Evolutionary conservation across 2,329 filamentous ascomycete genomes (phyloP), one percentile per base, ranked within the genome.

Genomic region (Monilinia aucupariae): DNA sequence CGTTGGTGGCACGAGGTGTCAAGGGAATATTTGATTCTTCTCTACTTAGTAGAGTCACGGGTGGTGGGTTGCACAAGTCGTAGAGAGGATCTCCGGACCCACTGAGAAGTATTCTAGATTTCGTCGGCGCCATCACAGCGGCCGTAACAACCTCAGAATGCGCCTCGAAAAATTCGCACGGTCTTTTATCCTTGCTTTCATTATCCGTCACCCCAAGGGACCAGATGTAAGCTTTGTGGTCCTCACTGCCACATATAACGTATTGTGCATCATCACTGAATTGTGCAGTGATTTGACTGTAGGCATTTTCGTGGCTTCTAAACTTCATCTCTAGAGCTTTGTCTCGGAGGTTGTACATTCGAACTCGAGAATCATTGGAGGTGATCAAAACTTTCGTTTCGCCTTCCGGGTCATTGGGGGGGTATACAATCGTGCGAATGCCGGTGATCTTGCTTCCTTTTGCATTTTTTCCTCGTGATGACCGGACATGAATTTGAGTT

Each of bases 391-490:
- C 79, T 71, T 96, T 96, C 58, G 91, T 82, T 60, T 92, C 88
- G 3, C 69, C 71, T 60, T 82, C 82, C 2, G 78, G 77, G 58
- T 82, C 78, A 27, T 81, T 77, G 2, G 81, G 79, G 5, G 86
- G 85, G 55, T 85, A 79, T 20, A 78, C 76, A 67, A 88, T 86
- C 0, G 91, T 89, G 71, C 93, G 87, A 60, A 99, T 96, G 8
- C 92, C 92, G 0, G 94, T 97, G 69, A 99, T 96, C 74, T 99
- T 99, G 78, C 92, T 96, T 7, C 93, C 93, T 74, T 96, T 97
- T 5, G 92, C 89, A 72, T 97, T 97, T 73, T 92, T 92, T 3
- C 94, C 93, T 64, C 92, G 84, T 0, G 91, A 91, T 0, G 92
- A 97, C 51, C 92, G 87, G n/a, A 97, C 92, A 68, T 96, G 92